phyloP scores from a whole-genome alignment of 2,329 filamentous ascomycete species.

The Phaeosphaeriaceae sp. region DNA sequence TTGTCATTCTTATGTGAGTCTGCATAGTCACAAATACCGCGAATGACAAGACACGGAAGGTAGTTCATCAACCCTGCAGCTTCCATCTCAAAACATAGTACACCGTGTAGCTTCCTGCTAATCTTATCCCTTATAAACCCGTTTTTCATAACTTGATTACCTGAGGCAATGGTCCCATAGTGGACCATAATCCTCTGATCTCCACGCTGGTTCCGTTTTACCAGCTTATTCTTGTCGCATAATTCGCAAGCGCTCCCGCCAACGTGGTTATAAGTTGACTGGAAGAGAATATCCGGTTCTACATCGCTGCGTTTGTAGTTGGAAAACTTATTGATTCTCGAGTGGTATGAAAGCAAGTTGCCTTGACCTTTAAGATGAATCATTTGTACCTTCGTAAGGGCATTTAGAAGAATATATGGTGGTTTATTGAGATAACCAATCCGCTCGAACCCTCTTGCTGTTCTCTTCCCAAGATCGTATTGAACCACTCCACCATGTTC shows the following conservation, averaged over 20 bases:
- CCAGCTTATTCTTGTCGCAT: constrained; percentile 5
- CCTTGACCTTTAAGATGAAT: neutral
- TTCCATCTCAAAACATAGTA: no score
- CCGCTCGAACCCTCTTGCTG: constrained; percentile 2
- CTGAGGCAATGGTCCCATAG: constrained; percentile 13
- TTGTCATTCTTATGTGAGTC: no score
- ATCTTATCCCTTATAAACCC: constrained; percentile 4
- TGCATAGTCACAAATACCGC: no score
- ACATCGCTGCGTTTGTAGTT: no score
- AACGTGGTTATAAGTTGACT: no score
- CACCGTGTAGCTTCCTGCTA: constrained; percentile 15
- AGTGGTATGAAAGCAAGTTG: no score
- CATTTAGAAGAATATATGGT: constrained; percentile 9
- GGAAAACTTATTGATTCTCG: no score
- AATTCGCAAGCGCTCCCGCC: constrained; percentile 2
- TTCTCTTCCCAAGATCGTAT: constrained; percentile 8
- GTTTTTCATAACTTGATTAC: constrained; percentile 15
- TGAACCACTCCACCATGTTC: constrained; percentile 11
- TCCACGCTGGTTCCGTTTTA: neutral
- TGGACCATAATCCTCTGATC: neutral
- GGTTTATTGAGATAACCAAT: constrained; percentile 14
- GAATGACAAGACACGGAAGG: no score
- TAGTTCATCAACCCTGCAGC: no score
- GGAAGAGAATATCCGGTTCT: no score
- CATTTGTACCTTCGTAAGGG: neutral